Percentiles rank a stretch among this genome's conserved stretches.
Conservation (phyloP, 768 basidiomycete genomes). For the Lactarius indigo region DNA sequence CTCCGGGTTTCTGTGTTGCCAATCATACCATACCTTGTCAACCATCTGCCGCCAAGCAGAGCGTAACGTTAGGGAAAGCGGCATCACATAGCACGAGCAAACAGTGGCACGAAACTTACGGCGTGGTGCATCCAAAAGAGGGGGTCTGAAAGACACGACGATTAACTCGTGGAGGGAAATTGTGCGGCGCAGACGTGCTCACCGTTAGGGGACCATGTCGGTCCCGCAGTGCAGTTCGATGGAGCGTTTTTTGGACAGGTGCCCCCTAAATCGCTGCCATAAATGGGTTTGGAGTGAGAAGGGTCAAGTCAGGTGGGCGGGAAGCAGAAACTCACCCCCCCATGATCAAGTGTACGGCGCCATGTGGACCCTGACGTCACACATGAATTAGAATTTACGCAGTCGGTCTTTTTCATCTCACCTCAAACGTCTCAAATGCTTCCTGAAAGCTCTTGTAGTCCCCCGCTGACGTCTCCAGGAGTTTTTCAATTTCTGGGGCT, state of each 20-base stretch:
- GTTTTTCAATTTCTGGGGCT: slow-evolving; percentile 25
- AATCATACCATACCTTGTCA: slow-evolving; percentile 38
- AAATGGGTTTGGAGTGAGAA: background rate
- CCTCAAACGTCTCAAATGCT: slow-evolving; percentile 31
- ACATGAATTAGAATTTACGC: background rate
- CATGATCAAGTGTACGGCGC: slow-evolving; percentile 34
- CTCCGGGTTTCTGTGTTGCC: slow-evolving; percentile 31
- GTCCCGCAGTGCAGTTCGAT: slow-evolving; percentile 27
- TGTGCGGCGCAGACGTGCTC: background rate
- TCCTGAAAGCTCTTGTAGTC: slow-evolving; percentile 35
- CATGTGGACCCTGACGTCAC: slow-evolving; percentile 33
- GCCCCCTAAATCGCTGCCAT: slow-evolving; percentile 34
- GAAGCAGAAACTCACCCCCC: slow-evolving; percentile 30
- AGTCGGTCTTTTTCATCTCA: slow-evolving; percentile 2
- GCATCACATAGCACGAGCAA: background rate
- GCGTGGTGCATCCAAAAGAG: slow-evolving; percentile 38
- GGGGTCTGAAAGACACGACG: slow-evolving; percentile 29
- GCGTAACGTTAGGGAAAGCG: background rate
- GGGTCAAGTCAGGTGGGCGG: too few relatives aligned
- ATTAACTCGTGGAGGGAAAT: background rate
- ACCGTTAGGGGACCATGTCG: slow-evolving; percentile 36
- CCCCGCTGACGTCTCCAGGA: slow-evolving; percentile 28
- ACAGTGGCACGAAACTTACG: slow-evolving; percentile 23
- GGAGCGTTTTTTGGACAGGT: slow-evolving; percentile 31
- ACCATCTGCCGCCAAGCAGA: slow-evolving; percentile 30